Evolutionary conservation across 352 stramenopile species (phyloP), one percentile per base, ranked within the genome.

Genomic region (Phytophthora pistaciae): DNA sequence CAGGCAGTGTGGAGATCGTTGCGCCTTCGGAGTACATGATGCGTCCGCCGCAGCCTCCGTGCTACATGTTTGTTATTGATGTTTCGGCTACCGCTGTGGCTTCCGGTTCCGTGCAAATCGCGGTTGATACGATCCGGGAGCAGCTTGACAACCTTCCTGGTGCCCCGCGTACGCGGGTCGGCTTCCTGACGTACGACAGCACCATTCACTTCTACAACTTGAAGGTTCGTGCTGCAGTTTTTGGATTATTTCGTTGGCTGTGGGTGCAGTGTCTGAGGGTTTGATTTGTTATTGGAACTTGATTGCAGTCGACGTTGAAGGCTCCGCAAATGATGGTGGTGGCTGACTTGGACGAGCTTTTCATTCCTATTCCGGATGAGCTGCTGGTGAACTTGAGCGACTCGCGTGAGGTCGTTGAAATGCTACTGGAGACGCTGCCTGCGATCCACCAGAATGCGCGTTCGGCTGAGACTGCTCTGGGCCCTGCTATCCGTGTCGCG

Each of bases 341-440:
- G 53, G 84, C 90, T 29, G 90, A 97, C 64, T 71, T 97, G 23
- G 90, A 97, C 38, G 90, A 97, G 49, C 82, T 96, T 1, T 97
- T 97, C 77, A 96, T 95, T 58, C 90, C 90, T n/a, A 95, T 97
- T 50, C 90, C 90, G 13, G 98, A 99, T 70, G 96, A 99, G 79
- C 80, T 99, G 52, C 86, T 99, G 48, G 98, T 99, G 11, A 99
- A 99, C 81, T 77, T 99, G 57, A 93, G 89, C 40, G 89, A 99
- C 70, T 98, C 88, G 44, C 87, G 97, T 40, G 83, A 96, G 11
- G 83, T 99, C 11, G 84, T 99, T 18, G 97, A 99, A 46, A 80
- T 85, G 48, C 94, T 99, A 67, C 87, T 99, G 40, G 97, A 99
- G 65, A 94, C 87, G 49, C 84, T 99, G 5, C 97, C 97, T 60